phyloP scores from a whole-genome alignment of 768 basidiomycete genomes.

The Trametes gibbosa region DNA sequence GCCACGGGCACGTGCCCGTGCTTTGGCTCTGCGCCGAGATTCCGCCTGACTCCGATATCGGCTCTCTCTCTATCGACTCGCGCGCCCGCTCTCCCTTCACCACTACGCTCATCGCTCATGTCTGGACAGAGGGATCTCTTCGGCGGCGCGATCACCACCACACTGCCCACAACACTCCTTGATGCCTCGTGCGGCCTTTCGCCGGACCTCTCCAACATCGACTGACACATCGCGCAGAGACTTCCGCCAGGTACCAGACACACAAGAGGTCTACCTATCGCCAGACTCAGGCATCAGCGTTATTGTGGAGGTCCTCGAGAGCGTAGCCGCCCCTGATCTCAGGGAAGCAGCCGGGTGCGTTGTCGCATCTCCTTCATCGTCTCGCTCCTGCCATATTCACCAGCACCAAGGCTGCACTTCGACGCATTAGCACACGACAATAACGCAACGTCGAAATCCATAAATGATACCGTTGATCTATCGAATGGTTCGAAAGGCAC shows the following conservation, averaged over 20 bases:
- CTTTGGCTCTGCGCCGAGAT: constrained; percentile 1
- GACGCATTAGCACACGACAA: constrained; percentile 91
- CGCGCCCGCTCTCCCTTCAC: background rate
- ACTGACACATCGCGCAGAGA: constrained; percentile 36
- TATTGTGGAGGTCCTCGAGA: constrained; percentile 80
- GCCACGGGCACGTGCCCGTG: constrained; percentile 17
- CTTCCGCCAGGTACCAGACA: constrained; percentile 87
- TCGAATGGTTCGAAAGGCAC: constrained; percentile 36
- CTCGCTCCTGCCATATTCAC: background rate
- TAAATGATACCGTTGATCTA: constrained; percentile 42
- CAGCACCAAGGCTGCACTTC: constrained; percentile 78
- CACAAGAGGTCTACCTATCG: constrained; percentile 89
- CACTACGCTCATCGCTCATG: constrained; percentile 14
- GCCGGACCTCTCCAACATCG: constrained; percentile 34
- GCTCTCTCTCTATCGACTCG: too few relatives aligned
- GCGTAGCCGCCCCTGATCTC: constrained; percentile 56
- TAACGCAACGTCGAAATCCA: constrained; percentile 50
- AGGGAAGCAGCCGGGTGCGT: constrained; percentile 66
- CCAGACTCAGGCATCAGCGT: constrained; percentile 67
- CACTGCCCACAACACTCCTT: constrained; percentile 54
- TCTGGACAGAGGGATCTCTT: constrained; percentile 55
- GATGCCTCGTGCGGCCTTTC: constrained; percentile 78
- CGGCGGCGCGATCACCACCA: constrained; percentile 78
- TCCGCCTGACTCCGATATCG: background rate
- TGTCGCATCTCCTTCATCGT: background rate